Evolutionary conservation across 371 early-diverging fungal species (phyloP).

Genomic region (Mucor lusitanicus): DNA sequence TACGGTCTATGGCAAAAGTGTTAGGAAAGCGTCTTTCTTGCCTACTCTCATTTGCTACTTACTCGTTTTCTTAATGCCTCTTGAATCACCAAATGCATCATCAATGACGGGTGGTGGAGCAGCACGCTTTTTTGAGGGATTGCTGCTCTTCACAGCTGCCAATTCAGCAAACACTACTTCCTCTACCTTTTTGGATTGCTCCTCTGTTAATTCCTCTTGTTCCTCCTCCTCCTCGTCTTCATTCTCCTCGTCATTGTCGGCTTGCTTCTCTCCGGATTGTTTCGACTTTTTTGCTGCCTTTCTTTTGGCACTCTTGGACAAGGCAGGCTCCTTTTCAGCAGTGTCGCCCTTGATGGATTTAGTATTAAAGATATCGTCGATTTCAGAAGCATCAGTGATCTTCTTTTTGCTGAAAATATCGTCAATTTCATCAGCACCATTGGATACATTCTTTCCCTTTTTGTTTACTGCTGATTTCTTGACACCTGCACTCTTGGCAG

Average conservation of each 20-base stretch:
- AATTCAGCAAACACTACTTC: slow-evolving; percentile 52
- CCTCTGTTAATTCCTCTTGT: slow-evolving; percentile 21
- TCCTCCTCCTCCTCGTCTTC: slow-evolving; percentile 20
- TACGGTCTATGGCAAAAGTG: slow-evolving; percentile 31
- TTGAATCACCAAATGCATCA: slow-evolving; percentile 47
- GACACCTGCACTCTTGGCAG: slow-evolving; percentile 29
- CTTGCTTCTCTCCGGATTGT: background rate
- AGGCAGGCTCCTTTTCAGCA: slow-evolving; percentile 5
- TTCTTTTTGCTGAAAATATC: slow-evolving; percentile 19
- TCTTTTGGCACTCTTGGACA: slow-evolving; percentile 17
- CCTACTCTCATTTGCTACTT: slow-evolving; percentile 4
- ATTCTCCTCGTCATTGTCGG: slow-evolving; percentile 11
- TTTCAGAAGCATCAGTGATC: slow-evolving; percentile 33
- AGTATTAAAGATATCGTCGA: slow-evolving; percentile 51
- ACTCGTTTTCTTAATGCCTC: slow-evolving; percentile 50
- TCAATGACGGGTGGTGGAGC: slow-evolving; percentile 20
- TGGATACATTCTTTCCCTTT: slow-evolving; percentile 1
- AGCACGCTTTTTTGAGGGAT: slow-evolving; percentile 23
- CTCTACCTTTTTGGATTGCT: slow-evolving; percentile 28
- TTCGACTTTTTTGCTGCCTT: slow-evolving; percentile 22
- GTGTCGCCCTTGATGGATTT: slow-evolving; percentile 20
- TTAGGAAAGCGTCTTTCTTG: background rate
- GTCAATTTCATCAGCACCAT: slow-evolving; percentile 11
- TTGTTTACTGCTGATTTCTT: background rate
- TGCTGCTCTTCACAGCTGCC: slow-evolving; percentile 42